Conservation (phyloP, 305 asterid species). For the Lippia alba region DNA sequence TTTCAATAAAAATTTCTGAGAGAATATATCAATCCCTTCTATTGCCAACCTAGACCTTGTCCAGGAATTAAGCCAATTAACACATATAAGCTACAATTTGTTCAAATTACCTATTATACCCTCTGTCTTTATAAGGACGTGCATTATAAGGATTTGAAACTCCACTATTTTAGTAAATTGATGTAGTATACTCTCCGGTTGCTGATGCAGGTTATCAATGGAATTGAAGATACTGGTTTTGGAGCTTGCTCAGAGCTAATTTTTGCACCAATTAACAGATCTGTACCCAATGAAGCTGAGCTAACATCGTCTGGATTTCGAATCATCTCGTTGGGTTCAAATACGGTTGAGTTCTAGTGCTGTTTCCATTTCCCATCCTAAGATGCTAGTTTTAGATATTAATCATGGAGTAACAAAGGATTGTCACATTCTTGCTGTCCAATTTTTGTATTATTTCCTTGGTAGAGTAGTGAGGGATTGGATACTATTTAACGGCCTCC, state of each 20-base stretch:
- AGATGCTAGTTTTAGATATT: constrained; percentile 23
- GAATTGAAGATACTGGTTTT: constrained; percentile 44
- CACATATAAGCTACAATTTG: not conserved
- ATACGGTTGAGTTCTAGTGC: constrained; percentile 39
- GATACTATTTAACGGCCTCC: not conserved
- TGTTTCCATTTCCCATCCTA: constrained; percentile 2
- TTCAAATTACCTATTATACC: not conserved
- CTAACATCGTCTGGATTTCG: constrained; percentile 55
- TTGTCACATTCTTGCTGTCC: not conserved
- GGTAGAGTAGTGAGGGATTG: not conserved
- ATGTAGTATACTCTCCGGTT: constrained; percentile 8
- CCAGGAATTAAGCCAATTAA: no score
- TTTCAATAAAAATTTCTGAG: not conserved
- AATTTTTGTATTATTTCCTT: not conserved
- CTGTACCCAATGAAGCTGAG: constrained; percentile 33
- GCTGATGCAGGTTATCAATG: constrained; percentile 48
- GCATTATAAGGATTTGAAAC: constrained; percentile 13
- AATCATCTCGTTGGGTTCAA: constrained; percentile 40
- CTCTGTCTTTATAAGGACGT: constrained; percentile 4
- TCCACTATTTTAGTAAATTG: not conserved
- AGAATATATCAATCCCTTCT: not conserved
- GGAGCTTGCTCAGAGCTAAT: constrained; percentile 55
- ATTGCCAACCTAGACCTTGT: no score
- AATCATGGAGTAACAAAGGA: constrained; percentile 10
- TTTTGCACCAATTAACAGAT: constrained; percentile 45